These are phyloP conservation scores for Onygena corvina DNA, from an alignment of 2,329 filamentous ascomycete genomes.

Conservation along the genomic window DNA sequence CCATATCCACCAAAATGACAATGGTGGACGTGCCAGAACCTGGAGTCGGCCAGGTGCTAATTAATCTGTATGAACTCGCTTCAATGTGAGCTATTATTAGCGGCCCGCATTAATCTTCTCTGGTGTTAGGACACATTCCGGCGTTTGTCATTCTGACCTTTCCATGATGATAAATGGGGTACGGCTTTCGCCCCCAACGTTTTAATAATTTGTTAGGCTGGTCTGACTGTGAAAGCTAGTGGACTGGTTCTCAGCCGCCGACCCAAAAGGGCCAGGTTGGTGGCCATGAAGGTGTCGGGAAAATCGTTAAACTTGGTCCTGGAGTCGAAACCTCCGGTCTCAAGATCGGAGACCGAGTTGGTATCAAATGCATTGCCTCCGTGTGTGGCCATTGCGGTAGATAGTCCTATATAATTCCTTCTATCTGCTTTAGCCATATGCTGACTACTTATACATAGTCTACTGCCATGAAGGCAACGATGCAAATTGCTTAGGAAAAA, in stretches of 20 bases:
- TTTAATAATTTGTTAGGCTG: neutral
- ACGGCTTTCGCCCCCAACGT: constrained; percentile 8
- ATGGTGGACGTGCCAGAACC: constrained; percentile 54
- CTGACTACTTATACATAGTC: constrained; percentile 14
- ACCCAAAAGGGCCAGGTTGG: constrained; percentile 53
- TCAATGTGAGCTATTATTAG: neutral
- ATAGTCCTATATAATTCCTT: constrained; percentile 12
- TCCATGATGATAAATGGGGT: constrained; percentile 43
- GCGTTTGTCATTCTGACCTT: constrained; percentile 54
- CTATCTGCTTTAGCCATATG: neutral
- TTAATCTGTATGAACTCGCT: constrained; percentile 41
- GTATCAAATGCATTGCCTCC: constrained; percentile 55
- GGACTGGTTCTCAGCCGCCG: constrained; percentile 46
- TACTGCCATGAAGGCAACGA: constrained; percentile 46
- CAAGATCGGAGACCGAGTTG: constrained; percentile 56
- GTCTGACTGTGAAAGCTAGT: constrained; percentile 28
- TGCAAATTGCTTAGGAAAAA: constrained; percentile 44
- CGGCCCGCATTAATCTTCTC: neutral
- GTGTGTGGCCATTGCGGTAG: constrained; percentile 44
- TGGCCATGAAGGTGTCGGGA: constrained; percentile 57
- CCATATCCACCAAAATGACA: constrained; percentile 51
- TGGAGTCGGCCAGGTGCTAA: constrained; percentile 49
- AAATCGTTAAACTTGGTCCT: constrained; percentile 53
- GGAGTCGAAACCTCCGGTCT: constrained; percentile 45
- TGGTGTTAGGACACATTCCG: constrained; percentile 42